Evolutionary conservation across 2,329 filamentous ascomycete genomes (phyloP).

Genomic region (Trichoderma sp.): DNA sequence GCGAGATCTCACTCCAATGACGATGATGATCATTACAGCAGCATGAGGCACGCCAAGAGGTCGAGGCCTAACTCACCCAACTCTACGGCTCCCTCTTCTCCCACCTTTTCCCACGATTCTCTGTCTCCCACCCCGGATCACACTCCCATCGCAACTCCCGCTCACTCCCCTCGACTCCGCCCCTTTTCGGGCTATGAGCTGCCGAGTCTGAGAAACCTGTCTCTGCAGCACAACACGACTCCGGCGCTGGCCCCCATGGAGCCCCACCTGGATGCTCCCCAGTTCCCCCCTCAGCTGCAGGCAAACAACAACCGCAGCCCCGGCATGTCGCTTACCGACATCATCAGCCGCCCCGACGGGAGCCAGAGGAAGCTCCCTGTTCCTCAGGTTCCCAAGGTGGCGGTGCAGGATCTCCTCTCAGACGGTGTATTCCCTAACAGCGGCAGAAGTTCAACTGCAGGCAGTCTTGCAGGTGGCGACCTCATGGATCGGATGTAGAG

Average conservation of each 20-base stretch:
- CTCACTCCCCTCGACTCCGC: conserved; percentile 87
- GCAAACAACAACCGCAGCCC: conserved; percentile 52
- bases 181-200: conserved; percentile 77
- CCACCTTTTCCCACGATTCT: conserved; percentile 94
- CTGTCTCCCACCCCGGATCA: conserved; percentile 94
- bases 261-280: conserved; percentile 49
- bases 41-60: conserved; percentile 73
- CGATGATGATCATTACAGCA: conserved; percentile 72
- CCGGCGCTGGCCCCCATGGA: conserved; percentile 60
- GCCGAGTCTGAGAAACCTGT: conserved; percentile 73
- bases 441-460: conserved; percentile 72
- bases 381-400: conserved; percentile 85
- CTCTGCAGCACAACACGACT: conserved; percentile 51
- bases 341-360: conserved; percentile 85
- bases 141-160: conserved; percentile 95
- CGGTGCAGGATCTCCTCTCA: conserved; percentile 79
- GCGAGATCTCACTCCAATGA: conserved; percentile 82
- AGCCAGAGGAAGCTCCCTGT: conserved; percentile 88
- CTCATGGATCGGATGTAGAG: conserved; percentile 55
- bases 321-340: conserved; percentile 84
- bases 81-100: conserved; percentile 92
- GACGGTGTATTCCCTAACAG: conserved; percentile 66
- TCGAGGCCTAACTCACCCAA: conserved; percentile 92
- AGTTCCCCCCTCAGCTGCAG: conserved; percentile 49
- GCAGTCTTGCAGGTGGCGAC: conserved; percentile 73